phyloP scores from a whole-genome alignment of 129 eudicot species.

The Apium graveolens region DNA sequence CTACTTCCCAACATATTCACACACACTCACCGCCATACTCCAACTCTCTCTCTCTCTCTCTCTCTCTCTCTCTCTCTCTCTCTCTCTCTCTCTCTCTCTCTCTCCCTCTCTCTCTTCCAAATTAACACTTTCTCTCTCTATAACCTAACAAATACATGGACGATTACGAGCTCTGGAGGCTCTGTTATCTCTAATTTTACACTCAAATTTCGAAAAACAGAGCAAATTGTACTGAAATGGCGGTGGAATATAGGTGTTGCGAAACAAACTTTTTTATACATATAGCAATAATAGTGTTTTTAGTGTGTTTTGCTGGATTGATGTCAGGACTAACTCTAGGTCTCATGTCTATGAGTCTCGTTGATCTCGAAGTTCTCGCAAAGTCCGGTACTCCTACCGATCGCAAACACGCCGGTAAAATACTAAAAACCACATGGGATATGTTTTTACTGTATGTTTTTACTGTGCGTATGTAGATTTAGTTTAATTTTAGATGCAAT shows the following conservation, averaged over 20 bases:
- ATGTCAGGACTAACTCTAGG: slow-evolving; percentile 98
- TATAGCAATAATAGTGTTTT: slow-evolving; percentile 41
- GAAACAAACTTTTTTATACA: slow-evolving; percentile 42
- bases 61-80: not conserved
- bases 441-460: no score
- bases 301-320: slow-evolving; percentile 76
- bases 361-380: slow-evolving; percentile 95
- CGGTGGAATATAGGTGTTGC: slow-evolving; percentile 60
- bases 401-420: slow-evolving; percentile 60
- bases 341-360: slow-evolving; percentile 94
- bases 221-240: slow-evolving; percentile 29
- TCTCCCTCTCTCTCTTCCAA: not conserved
- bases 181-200: not conserved
- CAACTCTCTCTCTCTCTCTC: not conserved
- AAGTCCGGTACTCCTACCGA: slow-evolving; percentile 88
- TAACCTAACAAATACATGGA: not conserved
- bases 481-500: not conserved
- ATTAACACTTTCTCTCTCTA: not conserved
- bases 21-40: not conserved
- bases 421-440: not conserved
- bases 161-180: slow-evolving; percentile 3
- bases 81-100: slow-evolving; percentile 2
- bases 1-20: not conserved
- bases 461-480: not conserved
- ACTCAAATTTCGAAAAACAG: not conserved